Evolutionary conservation across 208 protist species (phyloP).

Genomic region (Acanthamoeba healyi): DNA sequence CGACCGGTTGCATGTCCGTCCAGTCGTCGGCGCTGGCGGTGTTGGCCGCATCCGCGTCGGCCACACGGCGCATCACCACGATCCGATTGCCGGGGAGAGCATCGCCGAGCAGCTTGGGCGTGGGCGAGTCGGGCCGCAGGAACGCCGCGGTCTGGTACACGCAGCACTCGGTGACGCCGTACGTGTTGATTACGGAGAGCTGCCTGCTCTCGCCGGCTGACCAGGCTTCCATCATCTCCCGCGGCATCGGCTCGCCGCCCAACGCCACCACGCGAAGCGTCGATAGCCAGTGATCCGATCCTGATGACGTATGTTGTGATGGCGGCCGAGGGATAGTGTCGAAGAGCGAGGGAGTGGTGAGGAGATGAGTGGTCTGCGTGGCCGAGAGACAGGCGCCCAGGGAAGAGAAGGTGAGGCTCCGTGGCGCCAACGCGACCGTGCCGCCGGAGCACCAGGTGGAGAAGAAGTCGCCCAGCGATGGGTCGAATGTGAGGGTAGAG

Average conservation of each 20-base stretch:
- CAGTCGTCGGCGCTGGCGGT: neutral
- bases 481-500: constrained; percentile 65
- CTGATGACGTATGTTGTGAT: neutral
- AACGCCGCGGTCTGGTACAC: constrained; percentile 53
- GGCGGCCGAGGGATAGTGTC: neutral
- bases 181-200: constrained; percentile 42
- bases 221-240: constrained; percentile 42
- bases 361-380: constrained; percentile 53
- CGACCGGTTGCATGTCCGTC: neutral
- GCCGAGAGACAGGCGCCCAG: constrained; percentile 32
- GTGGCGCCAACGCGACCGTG: constrained; percentile 36
- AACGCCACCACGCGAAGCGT: constrained; percentile 37
- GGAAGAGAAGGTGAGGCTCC: constrained; percentile 34
- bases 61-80: neutral
- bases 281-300: neutral
- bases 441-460: constrained; percentile 67
- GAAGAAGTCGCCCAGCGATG: constrained; percentile 66
- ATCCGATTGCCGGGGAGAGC: constrained; percentile 22
- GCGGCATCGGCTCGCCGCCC: constrained; percentile 68
- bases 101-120: neutral
- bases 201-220: neutral
- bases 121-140: neutral
- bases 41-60: neutral
- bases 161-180: constrained; percentile 74
- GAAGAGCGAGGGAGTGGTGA: constrained; percentile 64